Evolutionary conservation across 805 yeast species (phyloP).

Genomic region (Metschnikowia continentalis): DNA sequence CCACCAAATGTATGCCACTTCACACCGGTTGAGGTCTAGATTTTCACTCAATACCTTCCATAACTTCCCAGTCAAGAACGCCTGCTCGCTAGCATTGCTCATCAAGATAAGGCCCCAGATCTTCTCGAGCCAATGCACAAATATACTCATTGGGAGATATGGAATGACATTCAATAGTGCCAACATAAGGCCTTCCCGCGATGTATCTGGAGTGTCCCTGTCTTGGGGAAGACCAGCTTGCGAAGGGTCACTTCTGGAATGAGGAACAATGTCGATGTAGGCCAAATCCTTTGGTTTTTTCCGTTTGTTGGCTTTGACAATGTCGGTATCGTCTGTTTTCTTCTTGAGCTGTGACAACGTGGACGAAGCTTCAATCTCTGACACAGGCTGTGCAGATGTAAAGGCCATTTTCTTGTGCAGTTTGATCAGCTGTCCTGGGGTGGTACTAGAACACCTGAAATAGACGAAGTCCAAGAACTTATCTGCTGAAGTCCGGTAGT

Average conservation of each 20-base stretch:
- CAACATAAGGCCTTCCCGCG: constrained; percentile 46
- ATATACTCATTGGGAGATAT: constrained; percentile 41
- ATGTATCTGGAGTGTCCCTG: constrained; percentile 33
- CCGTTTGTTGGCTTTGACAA: constrained; percentile 27
- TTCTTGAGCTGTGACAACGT: constrained; percentile 28
- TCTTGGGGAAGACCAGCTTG: constrained; percentile 1
- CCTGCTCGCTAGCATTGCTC: constrained; percentile 35
- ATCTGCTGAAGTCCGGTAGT: constrained; percentile 20
- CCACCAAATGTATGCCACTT: constrained; percentile 61
- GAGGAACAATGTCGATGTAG: constrained; percentile 13
- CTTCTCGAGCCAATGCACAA: constrained; percentile 46
- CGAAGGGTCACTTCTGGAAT: constrained; percentile 8
- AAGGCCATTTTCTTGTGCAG: constrained; percentile 14
- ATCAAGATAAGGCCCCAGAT: constrained; percentile 33
- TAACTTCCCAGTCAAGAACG: constrained; percentile 35
- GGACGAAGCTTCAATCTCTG: constrained; percentile 34
- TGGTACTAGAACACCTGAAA: constrained; percentile 34
- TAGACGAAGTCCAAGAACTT: constrained; percentile 42
- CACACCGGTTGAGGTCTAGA: constrained; percentile 53
- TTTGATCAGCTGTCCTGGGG: constrained; percentile 27
- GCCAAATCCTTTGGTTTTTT: constrained; percentile 31
- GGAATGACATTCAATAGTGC: constrained; percentile 51
- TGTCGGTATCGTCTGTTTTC: constrained; percentile 18
- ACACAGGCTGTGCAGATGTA: constrained; percentile 36
- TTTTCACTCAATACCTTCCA: constrained; percentile 59